These are phyloP conservation scores for Oldenlandia corymbosa DNA, from an alignment of 257 asterid genomes.

Conservation along the genomic window DNA sequence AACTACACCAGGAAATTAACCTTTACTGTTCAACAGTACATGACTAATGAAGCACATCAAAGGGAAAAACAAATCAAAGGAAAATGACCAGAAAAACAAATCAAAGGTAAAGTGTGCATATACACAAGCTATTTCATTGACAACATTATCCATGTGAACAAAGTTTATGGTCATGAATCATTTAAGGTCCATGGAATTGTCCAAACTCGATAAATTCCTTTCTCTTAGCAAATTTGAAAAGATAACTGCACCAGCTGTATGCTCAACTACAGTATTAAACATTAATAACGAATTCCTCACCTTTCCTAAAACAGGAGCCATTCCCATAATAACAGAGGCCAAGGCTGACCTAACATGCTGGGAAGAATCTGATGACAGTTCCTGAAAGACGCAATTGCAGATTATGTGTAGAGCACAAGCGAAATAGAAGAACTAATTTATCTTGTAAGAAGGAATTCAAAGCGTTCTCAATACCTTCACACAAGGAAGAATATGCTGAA, in stretches of 20 bases:
- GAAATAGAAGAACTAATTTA: slow-evolving; percentile 11
- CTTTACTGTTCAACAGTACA: not conserved
- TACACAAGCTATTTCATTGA: not conserved
- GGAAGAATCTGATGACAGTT: slow-evolving; percentile 85
- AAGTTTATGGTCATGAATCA: not conserved
- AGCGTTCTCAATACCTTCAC: slow-evolving; percentile 56
- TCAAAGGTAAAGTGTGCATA: not conserved
- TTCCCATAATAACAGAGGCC: slow-evolving; percentile 96
- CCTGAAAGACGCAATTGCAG: slow-evolving; percentile 37
- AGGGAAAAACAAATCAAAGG: not conserved
- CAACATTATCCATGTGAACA: not conserved
- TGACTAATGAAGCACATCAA: not conserved
- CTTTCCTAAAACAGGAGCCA: slow-evolving; percentile 93
- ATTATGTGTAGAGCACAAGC: slow-evolving; percentile 11
- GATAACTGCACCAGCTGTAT: not conserved
- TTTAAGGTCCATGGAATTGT: not conserved
- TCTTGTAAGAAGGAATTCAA: slow-evolving; percentile 3
- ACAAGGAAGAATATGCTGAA: slow-evolving; percentile 89
- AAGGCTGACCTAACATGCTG: slow-evolving; percentile 92
- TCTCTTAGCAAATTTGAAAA: not conserved
- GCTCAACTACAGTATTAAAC: not conserved
- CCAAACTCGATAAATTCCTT: not conserved
- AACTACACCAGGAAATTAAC: not conserved
- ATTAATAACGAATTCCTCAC: slow-evolving; percentile 21
- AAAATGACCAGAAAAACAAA: not conserved